Percentiles rank a stretch among this genome's conserved stretches.
phyloP scores from a whole-genome alignment of 2,329 filamentous ascomycete species.

The Fusarium compactum region DNA sequence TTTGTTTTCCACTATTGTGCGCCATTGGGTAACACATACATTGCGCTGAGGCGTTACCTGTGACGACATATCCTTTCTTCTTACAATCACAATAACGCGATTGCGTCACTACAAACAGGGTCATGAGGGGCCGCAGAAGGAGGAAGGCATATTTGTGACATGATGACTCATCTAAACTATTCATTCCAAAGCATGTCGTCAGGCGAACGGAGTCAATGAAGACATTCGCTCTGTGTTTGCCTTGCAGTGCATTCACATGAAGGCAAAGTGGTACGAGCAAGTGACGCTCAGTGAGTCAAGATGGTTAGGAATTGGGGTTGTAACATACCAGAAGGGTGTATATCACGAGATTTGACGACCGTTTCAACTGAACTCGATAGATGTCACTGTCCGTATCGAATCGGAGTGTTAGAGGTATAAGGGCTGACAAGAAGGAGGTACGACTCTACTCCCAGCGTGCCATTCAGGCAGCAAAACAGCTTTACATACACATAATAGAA shows the following conservation, averaged over 20 bases:
- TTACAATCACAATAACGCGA: slow-evolving; percentile 31
- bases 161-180: slow-evolving; percentile 22
- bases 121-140: slow-evolving; percentile 17
- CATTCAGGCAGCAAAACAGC: slow-evolving; percentile 39
- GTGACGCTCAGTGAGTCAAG: slow-evolving; percentile 30
- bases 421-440: slow-evolving; percentile 23
- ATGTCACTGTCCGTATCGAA: slow-evolving; percentile 23
- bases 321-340: slow-evolving; percentile 39
- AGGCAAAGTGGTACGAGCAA: slow-evolving; percentile 37
- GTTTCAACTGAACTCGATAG: slow-evolving; percentile 38
- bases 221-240: slow-evolving; percentile 26
- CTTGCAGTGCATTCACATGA: slow-evolving; percentile 29
- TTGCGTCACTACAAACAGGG: slow-evolving; percentile 27
- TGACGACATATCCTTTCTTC: slow-evolving; percentile 21
- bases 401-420: slow-evolving; percentile 28
- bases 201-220: slow-evolving; percentile 36
- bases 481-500: slow-evolving; percentile 45
- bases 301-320: slow-evolving; percentile 27
- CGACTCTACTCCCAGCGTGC: slow-evolving; percentile 24
- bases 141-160: slow-evolving; percentile 23
- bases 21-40: slow-evolving; percentile 45
- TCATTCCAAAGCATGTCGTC: slow-evolving; percentile 32
- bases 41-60: slow-evolving; percentile 35
- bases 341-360: slow-evolving; percentile 41
- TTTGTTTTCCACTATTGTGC: slow-evolving; percentile 39